Percentiles rank a stretch among this genome's conserved stretches.
phyloP scores from a whole-genome alignment of 2,329 filamentous ascomycete species.

The Colletotrichum spinosum region DNA sequence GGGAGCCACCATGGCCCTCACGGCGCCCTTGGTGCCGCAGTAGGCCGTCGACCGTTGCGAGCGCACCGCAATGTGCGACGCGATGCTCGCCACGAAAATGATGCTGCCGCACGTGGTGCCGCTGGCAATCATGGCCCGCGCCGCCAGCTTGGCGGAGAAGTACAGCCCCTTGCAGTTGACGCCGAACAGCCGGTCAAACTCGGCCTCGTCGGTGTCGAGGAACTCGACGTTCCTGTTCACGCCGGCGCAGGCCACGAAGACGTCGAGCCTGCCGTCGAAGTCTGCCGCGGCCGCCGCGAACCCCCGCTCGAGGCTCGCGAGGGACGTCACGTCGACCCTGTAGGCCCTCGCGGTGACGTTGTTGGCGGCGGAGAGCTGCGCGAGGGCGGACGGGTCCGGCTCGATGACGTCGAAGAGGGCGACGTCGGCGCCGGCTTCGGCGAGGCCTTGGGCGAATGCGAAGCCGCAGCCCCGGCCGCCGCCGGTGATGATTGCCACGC shows the following conservation, averaged over 20 bases:
- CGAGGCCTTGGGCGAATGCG: slow-evolving; percentile 29
- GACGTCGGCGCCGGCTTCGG: slow-evolving; percentile 28
- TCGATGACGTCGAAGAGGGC: slow-evolving; percentile 32
- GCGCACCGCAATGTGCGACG: slow-evolving; percentile 61
- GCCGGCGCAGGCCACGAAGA: slow-evolving; percentile 49
- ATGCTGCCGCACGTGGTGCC: slow-evolving; percentile 63
- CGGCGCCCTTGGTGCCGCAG: slow-evolving; percentile 35
- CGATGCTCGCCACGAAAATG: slow-evolving; percentile 65
- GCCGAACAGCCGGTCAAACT: slow-evolving; percentile 25
- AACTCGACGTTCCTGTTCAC: slow-evolving; percentile 45
- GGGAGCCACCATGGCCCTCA: slow-evolving; percentile 34
- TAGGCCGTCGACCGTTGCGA: slow-evolving; percentile 56
- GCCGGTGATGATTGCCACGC: slow-evolving; percentile 59
- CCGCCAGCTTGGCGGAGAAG: slow-evolving; percentile 60
- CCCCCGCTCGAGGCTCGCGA: slow-evolving; percentile 8
- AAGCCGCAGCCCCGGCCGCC: slow-evolving; percentile 59
- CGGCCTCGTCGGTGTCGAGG: slow-evolving; percentile 23
- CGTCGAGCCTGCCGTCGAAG: slow-evolving; percentile 45
- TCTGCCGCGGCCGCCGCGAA: slow-evolving; percentile 38
- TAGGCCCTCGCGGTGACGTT: slow-evolving; percentile 11
- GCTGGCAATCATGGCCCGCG: slow-evolving; percentile 62
- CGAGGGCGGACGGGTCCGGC: slow-evolving; percentile 14
- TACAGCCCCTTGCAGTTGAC: slow-evolving; percentile 39
- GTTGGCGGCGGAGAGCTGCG: slow-evolving; percentile 6
- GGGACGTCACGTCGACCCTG: slow-evolving; percentile 18